Evolutionary conservation across 305 asterid species (phyloP).

Genomic region (Petunia hybrid): DNA sequence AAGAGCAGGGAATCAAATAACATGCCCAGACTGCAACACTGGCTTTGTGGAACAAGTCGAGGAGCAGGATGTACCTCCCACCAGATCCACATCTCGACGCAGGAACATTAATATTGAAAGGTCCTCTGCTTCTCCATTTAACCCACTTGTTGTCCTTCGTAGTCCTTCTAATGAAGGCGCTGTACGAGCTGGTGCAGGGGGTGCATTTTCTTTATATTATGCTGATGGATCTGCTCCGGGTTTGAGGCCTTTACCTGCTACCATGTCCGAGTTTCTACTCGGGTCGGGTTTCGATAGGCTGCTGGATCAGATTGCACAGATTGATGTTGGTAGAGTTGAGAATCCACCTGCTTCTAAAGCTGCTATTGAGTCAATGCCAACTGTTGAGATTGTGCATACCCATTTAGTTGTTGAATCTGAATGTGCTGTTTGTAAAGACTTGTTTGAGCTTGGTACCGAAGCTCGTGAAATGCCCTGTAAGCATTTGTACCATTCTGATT

Average conservation of each 20-base stretch:
- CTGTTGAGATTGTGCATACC: constrained; percentile 56
- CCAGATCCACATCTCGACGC: no score
- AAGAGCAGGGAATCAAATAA: constrained; percentile 47
- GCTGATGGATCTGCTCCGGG: constrained; percentile 94
- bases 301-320: constrained; percentile 77
- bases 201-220: constrained; percentile 73
- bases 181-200: constrained; percentile 36
- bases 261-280: constrained; percentile 82
- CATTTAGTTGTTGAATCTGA: constrained; percentile 63
- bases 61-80: no score
- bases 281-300: constrained; percentile 95
- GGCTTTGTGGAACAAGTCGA: constrained; percentile 86
- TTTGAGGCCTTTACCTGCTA: constrained; percentile 74
- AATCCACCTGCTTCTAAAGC: constrained; percentile 92
- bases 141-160: constrained; percentile 89
- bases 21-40: constrained; percentile 80
- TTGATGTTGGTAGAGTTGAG: constrained; percentile 73
- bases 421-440: constrained; percentile 92
- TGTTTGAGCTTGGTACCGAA: constrained; percentile 70
- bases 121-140: constrained; percentile 62
- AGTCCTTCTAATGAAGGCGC: constrained; percentile 45
- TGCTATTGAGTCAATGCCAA: constrained; percentile 83
- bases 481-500: constrained; percentile 85
- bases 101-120: no score
- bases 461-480: constrained; percentile 94